These are phyloP conservation scores for Pseudonitzschia multiseries DNA, from an alignment of 108 stramenopile species.

Conservation along the genomic window DNA sequence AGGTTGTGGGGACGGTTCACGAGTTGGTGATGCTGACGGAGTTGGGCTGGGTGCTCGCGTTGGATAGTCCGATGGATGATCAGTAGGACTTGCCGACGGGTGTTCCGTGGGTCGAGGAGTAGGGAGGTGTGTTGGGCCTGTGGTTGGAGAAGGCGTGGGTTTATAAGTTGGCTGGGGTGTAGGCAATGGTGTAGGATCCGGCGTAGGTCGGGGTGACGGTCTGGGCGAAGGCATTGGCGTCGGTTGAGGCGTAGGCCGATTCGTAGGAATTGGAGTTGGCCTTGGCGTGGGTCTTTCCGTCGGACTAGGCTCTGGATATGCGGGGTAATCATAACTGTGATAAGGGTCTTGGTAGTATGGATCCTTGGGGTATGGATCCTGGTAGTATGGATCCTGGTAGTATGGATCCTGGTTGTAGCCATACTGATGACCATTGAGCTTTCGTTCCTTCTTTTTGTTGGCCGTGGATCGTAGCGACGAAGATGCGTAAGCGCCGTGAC, in stretches of 20 bases:
- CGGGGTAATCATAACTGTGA: background rate
- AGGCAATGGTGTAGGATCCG: conserved; percentile 2
- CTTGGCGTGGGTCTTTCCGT: conserved; percentile 6
- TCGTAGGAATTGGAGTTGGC: conserved; percentile 7
- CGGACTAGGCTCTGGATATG: background rate
- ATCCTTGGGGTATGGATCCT: background rate
- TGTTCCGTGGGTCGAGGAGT: background rate
- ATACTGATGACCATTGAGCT: background rate
- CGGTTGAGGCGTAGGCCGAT: background rate
- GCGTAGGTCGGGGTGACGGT: background rate
- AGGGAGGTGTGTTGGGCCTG: background rate
- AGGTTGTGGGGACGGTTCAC: background rate
- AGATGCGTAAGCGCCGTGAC: background rate
- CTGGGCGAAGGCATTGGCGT: background rate
- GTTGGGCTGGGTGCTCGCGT: background rate
- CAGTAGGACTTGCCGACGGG: background rate
- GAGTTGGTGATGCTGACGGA: conserved; percentile 4
- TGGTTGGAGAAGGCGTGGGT: conserved; percentile 4
- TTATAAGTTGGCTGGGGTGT: background rate
- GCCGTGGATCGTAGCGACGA: background rate
- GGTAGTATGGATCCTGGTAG: background rate
- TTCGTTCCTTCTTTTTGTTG: background rate
- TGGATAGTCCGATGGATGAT: background rate
- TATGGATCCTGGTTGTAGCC: background rate
- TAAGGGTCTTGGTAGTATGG: conserved; percentile 3